Evolutionary conservation across 306 rosid genomes (phyloP).

Genomic region (Rubus idaeus): DNA sequence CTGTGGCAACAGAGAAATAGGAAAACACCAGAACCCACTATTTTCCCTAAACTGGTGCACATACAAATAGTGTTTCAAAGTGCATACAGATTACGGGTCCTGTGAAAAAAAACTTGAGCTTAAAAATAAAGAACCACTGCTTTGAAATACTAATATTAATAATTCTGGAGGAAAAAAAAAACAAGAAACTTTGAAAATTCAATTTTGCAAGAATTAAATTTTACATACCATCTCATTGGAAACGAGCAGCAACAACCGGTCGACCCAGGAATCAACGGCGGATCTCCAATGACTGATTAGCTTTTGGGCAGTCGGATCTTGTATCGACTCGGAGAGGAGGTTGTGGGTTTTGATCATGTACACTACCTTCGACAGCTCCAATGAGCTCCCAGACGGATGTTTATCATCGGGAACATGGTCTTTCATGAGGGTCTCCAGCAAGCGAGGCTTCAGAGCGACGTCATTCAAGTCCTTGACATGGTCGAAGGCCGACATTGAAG

Average conservation of each 20-base stretch:
- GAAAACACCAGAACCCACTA: no score
- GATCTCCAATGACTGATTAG: slow-evolving; percentile 54
- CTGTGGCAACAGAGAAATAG: no score
- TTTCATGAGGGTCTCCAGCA: slow-evolving; percentile 50
- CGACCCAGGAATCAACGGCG: slow-evolving; percentile 66
- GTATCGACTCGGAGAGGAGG: slow-evolving; percentile 55
- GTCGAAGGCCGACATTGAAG: slow-evolving; percentile 62
- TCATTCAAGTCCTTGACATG: slow-evolving; percentile 59
- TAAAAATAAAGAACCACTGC: no score
- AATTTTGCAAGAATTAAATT: neutral
- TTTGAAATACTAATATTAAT: no score
- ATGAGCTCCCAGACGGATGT: slow-evolving; percentile 37
- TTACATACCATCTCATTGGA: slow-evolving; percentile 51
- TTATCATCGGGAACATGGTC: slow-evolving; percentile 54
- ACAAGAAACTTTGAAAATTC: no score
- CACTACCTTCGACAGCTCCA: slow-evolving; percentile 44
- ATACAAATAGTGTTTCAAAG: no score
- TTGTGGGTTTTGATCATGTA: slow-evolving; percentile 53
- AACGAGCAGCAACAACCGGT: slow-evolving; percentile 49
- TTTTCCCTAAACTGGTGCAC: no score
- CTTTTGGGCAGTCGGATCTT: slow-evolving; percentile 36
- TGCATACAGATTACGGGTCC: no score
- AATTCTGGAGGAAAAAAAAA: no score
- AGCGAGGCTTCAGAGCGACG: slow-evolving; percentile 64
- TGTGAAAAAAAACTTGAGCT: no score